phyloP scores from a whole-genome alignment of 2,329 filamentous ascomycete species.

The Ascochyta lentis region DNA sequence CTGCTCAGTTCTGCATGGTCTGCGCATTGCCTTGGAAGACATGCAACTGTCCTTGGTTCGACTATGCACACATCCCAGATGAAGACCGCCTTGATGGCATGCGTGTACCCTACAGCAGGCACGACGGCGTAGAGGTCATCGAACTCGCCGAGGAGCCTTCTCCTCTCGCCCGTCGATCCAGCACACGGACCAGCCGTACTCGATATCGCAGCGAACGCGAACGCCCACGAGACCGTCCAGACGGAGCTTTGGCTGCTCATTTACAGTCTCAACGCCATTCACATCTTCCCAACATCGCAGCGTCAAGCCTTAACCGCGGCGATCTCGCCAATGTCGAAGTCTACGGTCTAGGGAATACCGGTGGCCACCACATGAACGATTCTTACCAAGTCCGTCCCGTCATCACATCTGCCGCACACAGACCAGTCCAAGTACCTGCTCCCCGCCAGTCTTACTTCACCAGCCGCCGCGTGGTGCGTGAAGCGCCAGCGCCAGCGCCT shows the following conservation, averaged over 20 bases:
- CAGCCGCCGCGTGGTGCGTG: constrained; percentile 33
- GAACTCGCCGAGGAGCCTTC: constrained; percentile 36
- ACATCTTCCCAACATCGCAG: constrained; percentile 31
- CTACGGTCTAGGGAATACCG: constrained; percentile 60
- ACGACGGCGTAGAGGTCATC: constrained; percentile 40
- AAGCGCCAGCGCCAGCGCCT: constrained; percentile 22
- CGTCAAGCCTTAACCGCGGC: constrained; percentile 47
- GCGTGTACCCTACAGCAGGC: constrained; percentile 40
- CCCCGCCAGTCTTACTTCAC: constrained; percentile 33
- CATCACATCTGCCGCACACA: constrained; percentile 36
- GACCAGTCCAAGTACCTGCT: constrained; percentile 32
- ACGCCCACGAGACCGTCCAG: constrained; percentile 53
- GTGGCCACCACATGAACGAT: constrained; percentile 67
- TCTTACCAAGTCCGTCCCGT: constrained; percentile 45
- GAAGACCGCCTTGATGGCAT: constrained; percentile 58
- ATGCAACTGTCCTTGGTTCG: constrained; percentile 84
- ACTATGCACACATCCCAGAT: constrained; percentile 60
- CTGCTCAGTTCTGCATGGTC: constrained; percentile 85
- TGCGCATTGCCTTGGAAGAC: constrained; percentile 83
- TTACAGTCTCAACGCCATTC: constrained; percentile 56
- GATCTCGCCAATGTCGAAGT: constrained; percentile 46
- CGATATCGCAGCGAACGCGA: constrained; percentile 41
- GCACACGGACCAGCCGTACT: constrained; percentile 28
- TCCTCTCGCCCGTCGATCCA: constrained; percentile 34
- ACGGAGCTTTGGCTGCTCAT: constrained; percentile 60